Evolutionary conservation across 2,329 filamentous ascomycete species (phyloP), one percentile per base, ranked within the genome.

Genomic region (Hypoxylon sp.): DNA sequence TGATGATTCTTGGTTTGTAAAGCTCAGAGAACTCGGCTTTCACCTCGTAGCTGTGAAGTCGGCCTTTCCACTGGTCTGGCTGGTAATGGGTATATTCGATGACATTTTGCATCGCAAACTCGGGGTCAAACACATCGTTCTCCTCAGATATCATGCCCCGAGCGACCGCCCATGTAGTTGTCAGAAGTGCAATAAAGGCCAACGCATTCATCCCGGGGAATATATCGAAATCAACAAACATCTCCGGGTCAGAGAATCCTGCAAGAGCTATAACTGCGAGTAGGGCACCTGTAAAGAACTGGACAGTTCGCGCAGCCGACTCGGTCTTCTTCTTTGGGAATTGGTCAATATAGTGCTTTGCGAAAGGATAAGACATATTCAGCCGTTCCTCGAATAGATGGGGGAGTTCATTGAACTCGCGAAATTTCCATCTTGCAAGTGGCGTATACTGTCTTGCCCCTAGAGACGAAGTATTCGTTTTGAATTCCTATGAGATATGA

Each of bases 311-410:
- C 9, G 92, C 92, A 34, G 95, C 77, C 72, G 97, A 94, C 66
- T 96, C 91, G 0, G 90, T 96, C 80, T 97, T 97, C 75, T 94
- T 90, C 77, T 98, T 98, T 0, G 96, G 96, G 66, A 99, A 99
- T 70, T 98, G 95, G 69, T 97, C 93, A 25, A 99, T 86, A 74
- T 99, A 99, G 50, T 93, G 88, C 32, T 91, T 93, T 1, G 96
- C 95, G 76, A 93, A 97, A 0, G 95, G 94, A 74, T 96, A 94
- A 0, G 96, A 97, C 91, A 98, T 96, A 70, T 97, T 94, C 43
- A 95, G 84, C 19, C 96, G 89, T 69, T 95, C 92, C 65, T 94
- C 88, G 74, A 98, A 99, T 1, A 98, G 85, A 78, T 99, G 96
- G 61, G 91, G 91, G 0, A 99, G 85, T 78, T 99, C 96, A 74